Conservation (phyloP, 139 green algal species). For the Coccomyxa sp. region DNA sequence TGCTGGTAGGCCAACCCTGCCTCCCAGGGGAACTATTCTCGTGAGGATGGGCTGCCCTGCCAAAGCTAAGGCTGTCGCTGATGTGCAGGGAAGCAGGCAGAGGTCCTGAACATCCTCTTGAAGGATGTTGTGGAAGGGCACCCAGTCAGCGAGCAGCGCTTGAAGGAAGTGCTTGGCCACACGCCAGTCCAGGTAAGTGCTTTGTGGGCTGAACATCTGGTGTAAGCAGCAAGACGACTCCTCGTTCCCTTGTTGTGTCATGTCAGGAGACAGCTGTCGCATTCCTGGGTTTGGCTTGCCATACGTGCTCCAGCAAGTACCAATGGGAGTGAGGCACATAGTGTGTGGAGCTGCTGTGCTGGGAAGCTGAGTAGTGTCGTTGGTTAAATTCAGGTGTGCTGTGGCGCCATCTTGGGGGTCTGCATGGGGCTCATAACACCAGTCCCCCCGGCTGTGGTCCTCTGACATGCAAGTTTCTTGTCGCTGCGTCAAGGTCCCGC, state of each 20-base stretch:
- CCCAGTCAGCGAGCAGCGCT: slow-evolving; percentile 64
- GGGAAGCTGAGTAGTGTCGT: background rate
- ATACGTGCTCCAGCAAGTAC: too few relatives aligned
- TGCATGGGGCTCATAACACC: background rate
- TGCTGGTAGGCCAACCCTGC: too few relatives aligned
- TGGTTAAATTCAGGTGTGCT: background rate
- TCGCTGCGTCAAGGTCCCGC: too few relatives aligned
- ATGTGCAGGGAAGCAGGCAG: slow-evolving; percentile 72
- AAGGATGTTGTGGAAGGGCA: slow-evolving; percentile 71
- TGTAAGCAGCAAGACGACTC: too few relatives aligned
- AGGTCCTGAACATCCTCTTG: slow-evolving; percentile 91
- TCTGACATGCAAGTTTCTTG: too few relatives aligned
- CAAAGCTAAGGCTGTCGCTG: too few relatives aligned
- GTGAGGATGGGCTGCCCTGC: background rate
- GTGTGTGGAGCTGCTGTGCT: background rate
- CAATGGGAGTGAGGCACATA: too few relatives aligned
- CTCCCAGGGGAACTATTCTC: too few relatives aligned
- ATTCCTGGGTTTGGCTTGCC: too few relatives aligned
- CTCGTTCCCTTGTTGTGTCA: too few relatives aligned
- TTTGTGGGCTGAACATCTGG: too few relatives aligned
- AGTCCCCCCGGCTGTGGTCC: background rate
- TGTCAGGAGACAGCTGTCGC: too few relatives aligned
- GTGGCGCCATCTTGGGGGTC: background rate
- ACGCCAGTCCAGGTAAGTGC: slow-evolving; percentile 87
- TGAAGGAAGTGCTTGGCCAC: slow-evolving; percentile 98